These are phyloP conservation scores for Phaeophleospora eucalypticola DNA, from an alignment of 2,329 filamentous ascomycete species.

Conservation along the genomic window DNA sequence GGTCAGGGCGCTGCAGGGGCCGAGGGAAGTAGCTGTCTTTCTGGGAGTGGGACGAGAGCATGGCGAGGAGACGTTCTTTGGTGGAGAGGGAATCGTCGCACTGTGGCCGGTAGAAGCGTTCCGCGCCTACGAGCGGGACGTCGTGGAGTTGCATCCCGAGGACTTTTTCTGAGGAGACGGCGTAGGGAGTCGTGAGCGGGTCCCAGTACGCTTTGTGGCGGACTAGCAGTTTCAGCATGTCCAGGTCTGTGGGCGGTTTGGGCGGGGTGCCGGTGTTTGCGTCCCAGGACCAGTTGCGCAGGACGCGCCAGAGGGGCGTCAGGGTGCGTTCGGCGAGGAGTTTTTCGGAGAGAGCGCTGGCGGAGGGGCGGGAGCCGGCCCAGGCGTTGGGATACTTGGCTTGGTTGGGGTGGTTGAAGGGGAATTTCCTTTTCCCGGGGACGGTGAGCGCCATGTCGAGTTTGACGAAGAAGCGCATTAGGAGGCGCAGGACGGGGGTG, in stretches of 20 bases:
- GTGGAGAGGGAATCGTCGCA: constrained; percentile 3
- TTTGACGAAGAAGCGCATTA: constrained; percentile 66
- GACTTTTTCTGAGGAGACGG: constrained; percentile 33
- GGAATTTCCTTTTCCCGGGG: constrained; percentile 43
- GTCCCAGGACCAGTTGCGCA: constrained; percentile 55
- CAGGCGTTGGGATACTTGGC: constrained; percentile 6
- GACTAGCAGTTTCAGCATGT: constrained; percentile 56
- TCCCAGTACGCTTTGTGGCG: constrained; percentile 50
- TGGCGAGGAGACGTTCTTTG: constrained; percentile 2
- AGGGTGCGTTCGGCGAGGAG: constrained; percentile 38
- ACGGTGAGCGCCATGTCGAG: constrained; percentile 66
- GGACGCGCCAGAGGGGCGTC: constrained; percentile 51
- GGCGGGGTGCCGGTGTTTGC: constrained; percentile 15
- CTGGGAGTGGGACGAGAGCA: neutral
- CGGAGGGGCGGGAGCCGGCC: constrained; percentile 27
- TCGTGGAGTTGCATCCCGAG: constrained; percentile 47
- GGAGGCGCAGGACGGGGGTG: constrained; percentile 57
- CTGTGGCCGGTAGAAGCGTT: constrained; percentile 8
- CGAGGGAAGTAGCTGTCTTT: constrained; percentile 3
- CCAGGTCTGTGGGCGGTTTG: constrained; percentile 36
- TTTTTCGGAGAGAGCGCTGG: constrained; percentile 49
- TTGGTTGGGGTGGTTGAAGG: constrained; percentile 11
- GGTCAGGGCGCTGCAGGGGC: constrained; percentile 11
- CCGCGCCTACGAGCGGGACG: constrained; percentile 10
- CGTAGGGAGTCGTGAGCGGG: constrained; percentile 23